A percentile compares a stretch with the other conserved stretches of the same genome.
These are phyloP conservation scores for Tagetes erecta DNA, from an alignment of 129 eudicot species.

Conservation along the genomic window DNA sequence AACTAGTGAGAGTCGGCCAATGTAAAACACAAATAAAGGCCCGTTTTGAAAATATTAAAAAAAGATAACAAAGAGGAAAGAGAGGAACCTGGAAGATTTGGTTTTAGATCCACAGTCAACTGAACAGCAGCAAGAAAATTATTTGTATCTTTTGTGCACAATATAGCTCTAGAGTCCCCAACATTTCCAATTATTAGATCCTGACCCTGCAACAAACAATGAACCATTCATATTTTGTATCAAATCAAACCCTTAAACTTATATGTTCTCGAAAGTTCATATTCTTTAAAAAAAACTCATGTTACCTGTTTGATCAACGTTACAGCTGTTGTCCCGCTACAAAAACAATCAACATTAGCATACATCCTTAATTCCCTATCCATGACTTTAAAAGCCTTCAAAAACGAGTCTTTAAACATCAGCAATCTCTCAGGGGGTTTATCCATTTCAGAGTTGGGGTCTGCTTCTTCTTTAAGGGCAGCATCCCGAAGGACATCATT, in stretches of 20 bases:
- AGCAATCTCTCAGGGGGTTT: constrained; percentile 59
- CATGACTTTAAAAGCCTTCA: constrained; percentile 80
- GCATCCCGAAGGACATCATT: constrained; percentile 62
- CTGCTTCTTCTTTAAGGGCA: constrained; percentile 45
- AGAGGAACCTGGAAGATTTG: constrained; percentile 72
- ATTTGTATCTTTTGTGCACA: constrained; percentile 58
- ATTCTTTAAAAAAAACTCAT: background rate
- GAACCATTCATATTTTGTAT: constrained; percentile 17
- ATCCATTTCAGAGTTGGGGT: constrained; percentile 44
- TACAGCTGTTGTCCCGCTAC: constrained; percentile 96
- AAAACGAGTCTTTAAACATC: constrained; percentile 64
- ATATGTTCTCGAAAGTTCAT: background rate
- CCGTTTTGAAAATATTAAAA: background rate
- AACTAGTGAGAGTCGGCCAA: background rate
- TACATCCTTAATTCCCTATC: constrained; percentile 75
- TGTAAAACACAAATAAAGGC: background rate
- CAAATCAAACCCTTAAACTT: constrained; percentile 15
- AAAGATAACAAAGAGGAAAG: background rate
- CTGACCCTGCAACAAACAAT: constrained; percentile 55
- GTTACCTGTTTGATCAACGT: constrained; percentile 81
- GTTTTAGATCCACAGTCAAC: constrained; percentile 82
- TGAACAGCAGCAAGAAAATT: constrained; percentile 60
- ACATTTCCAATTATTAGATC: constrained; percentile 76
- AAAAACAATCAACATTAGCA: constrained; percentile 73
- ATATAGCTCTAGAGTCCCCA: constrained; percentile 81